Conservation (phyloP, 2,329 filamentous ascomycete species). For the Teratosphaeriaceae sp. region DNA sequence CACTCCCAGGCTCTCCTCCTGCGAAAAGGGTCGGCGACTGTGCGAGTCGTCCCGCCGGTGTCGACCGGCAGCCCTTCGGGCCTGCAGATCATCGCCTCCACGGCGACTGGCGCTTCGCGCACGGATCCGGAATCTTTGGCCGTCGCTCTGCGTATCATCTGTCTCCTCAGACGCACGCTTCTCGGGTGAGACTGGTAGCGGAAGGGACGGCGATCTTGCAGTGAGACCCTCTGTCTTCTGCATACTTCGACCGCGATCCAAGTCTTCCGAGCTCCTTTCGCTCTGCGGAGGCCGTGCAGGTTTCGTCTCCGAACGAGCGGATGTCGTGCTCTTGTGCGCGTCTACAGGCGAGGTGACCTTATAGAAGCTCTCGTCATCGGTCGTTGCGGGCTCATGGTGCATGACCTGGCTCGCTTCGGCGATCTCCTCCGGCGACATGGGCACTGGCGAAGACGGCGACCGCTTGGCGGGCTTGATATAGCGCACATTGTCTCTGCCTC, state of each 20-base stretch:
- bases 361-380: constrained; percentile 44
- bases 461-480: constrained; percentile 72
- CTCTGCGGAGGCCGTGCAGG: neutral
- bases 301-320: neutral
- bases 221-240: too few relatives aligned
- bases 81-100: constrained; percentile 28
- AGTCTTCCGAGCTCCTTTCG: neutral
- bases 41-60: constrained; percentile 16
- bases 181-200: constrained; percentile 63
- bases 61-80: constrained; percentile 25
- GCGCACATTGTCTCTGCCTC: constrained; percentile 58
- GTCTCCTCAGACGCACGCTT: constrained; percentile 51
- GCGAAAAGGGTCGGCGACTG: constrained; percentile 14
- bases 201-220: constrained; percentile 70
- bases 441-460: constrained; percentile 85
- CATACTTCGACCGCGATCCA: neutral
- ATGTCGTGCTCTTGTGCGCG: constrained; percentile 9
- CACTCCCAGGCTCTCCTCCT: constrained; percentile 4
- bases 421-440: constrained; percentile 85
- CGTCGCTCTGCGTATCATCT: constrained; percentile 44
- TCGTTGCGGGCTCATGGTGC: constrained; percentile 40
- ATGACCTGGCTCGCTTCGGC: constrained; percentile 40
- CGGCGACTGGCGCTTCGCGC: constrained; percentile 45
- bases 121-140: constrained; percentile 41
- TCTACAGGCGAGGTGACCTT: constrained; percentile 34